Percentiles rank a stretch among this genome's conserved stretches.
Conservation (phyloP, 2,329 filamentous ascomycete genomes). For the Erysiphe pulchra region DNA sequence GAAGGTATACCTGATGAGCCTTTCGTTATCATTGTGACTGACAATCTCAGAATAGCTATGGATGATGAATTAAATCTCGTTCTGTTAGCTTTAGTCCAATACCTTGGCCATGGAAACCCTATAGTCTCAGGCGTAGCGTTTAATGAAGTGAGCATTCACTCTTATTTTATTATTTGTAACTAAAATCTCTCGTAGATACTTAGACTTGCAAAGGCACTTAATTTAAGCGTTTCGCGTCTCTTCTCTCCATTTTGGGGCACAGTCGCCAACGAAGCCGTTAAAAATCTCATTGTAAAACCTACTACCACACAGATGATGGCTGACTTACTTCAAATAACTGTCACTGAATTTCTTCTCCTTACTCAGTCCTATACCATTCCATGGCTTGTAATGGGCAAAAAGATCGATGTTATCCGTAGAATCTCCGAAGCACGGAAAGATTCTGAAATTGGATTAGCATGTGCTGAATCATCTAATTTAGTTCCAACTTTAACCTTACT, state of each 20-base stretch:
- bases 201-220: constrained; percentile 40
- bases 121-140: constrained; percentile 62
- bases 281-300: constrained; percentile 57
- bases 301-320: constrained; percentile 60
- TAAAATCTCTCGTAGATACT: constrained; percentile 25
- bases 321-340: constrained; percentile 51
- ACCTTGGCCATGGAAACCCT: constrained; percentile 59
- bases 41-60: constrained; percentile 29
- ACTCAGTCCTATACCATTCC: constrained; percentile 68
- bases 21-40: background rate
- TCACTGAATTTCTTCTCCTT: constrained; percentile 45
- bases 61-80: constrained; percentile 74
- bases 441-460: constrained; percentile 28
- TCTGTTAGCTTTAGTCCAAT: constrained; percentile 60
- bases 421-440: constrained; percentile 59
- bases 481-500: constrained; percentile 31
- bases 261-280: constrained; percentile 57
- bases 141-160: constrained; percentile 36
- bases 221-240: constrained; percentile 36
- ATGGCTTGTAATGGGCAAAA: constrained; percentile 57
- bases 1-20: constrained; percentile 23
- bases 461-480: constrained; percentile 30
- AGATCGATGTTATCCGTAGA: constrained; percentile 51
- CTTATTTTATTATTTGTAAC: background rate
- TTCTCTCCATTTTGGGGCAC: constrained; percentile 77